Conservation (phyloP, 2,329 filamentous ascomycete genomes). For the Lomentospora prolificans region DNA sequence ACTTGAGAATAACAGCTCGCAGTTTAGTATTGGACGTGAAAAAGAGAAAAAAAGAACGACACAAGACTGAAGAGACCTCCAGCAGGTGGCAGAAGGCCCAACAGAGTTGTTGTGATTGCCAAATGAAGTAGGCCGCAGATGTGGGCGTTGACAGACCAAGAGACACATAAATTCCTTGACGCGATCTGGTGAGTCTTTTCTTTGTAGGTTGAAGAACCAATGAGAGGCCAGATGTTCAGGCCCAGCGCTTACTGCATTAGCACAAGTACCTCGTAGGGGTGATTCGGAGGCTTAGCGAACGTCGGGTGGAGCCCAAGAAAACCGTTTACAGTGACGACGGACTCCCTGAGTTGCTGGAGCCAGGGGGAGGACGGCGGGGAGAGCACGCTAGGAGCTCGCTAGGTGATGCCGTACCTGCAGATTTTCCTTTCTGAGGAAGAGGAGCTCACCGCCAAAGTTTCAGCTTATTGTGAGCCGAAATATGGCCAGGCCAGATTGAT, state of each 20-base stretch:
- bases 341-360: background rate
- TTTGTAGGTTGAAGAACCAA: background rate
- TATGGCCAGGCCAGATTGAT: too few species aligned
- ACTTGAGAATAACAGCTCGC: background rate
- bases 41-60: background rate
- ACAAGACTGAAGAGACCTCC: background rate
- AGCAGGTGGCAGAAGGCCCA: background rate
- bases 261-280: constrained; percentile 1
- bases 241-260: background rate
- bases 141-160: background rate
- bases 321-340: background rate
- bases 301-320: background rate
- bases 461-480: background rate
- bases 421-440: background rate
- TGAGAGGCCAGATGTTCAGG: background rate
- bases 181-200: constrained; percentile 2
- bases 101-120: constrained; percentile 3
- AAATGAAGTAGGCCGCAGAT: background rate
- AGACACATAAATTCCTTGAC: background rate
- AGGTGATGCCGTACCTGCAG: background rate
- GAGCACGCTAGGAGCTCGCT: background rate
- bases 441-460: background rate
- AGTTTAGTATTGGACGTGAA: background rate
- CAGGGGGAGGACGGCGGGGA: background rate
- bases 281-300: background rate